Conservation (phyloP, 2,329 filamentous ascomycete species). For the Passalora sequoiae region DNA sequence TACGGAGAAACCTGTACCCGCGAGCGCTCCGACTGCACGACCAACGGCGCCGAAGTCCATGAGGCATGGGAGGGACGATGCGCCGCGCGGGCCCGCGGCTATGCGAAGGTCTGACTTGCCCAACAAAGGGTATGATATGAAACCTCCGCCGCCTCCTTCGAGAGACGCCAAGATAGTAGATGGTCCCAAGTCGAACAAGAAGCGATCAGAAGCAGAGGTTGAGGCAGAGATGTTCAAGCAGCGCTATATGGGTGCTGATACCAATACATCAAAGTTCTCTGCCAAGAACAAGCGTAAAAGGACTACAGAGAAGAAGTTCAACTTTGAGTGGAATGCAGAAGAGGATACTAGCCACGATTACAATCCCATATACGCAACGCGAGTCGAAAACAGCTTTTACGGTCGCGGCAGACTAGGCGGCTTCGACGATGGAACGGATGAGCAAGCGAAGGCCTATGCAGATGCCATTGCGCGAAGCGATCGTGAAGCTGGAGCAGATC, state of each 20-base stretch:
- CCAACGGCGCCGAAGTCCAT: constrained; percentile 71
- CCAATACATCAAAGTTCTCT: constrained; percentile 81
- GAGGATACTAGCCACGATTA: constrained; percentile 86
- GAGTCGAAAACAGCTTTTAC: constrained; percentile 63
- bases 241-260: constrained; percentile 86
- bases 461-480: constrained; percentile 70
- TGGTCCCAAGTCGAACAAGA: constrained; percentile 38
- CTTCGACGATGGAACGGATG: constrained; percentile 55
- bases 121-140: constrained; percentile 49
- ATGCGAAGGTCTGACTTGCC: constrained; percentile 40
- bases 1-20: constrained; percentile 36
- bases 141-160: constrained; percentile 45
- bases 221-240: constrained; percentile 71
- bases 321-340: constrained; percentile 94
- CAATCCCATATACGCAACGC: constrained; percentile 71
- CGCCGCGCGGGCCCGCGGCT: constrained; percentile 47
- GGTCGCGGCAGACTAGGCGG: constrained; percentile 63
- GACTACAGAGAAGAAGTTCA: constrained; percentile 95
- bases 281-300: constrained; percentile 92
- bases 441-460: constrained; percentile 52
- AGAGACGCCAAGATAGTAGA: constrained; percentile 37
- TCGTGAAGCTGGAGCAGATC: constrained; percentile 65
- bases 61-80: constrained; percentile 45
- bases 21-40: constrained; percentile 8
- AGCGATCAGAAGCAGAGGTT: constrained; percentile 52